Percentiles rank a stretch among this genome's conserved stretches.
These are phyloP conservation scores for Eragrostis curvula DNA, from an alignment of 176 grass and related monocot genomes.

Conservation along the genomic window DNA sequence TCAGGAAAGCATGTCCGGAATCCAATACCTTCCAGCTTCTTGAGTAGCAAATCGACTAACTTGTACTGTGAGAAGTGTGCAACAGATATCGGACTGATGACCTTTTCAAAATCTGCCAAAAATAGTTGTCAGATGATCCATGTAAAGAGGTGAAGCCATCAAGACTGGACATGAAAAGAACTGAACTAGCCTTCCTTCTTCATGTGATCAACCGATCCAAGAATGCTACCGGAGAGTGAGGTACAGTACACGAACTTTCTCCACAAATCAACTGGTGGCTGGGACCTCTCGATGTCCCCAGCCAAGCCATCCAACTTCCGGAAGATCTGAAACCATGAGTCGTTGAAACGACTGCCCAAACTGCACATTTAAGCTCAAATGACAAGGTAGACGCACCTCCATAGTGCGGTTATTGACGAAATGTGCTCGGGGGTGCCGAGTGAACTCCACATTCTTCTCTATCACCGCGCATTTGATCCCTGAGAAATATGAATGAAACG, in stretches of 20 bases:
- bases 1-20: constrained; percentile 57
- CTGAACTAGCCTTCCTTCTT: constrained; percentile 74
- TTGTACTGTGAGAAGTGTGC: constrained; percentile 96
- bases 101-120: constrained; percentile 75
- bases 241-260: constrained; percentile 96
- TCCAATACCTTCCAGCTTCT: constrained; percentile 74
- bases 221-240: constrained; percentile 79
- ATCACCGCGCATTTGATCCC: constrained; percentile 77
- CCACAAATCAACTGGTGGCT: constrained; percentile 87
- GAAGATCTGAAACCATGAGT: constrained; percentile 54
- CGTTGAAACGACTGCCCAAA: neutral
- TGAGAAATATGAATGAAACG: constrained; percentile 31
- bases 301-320: constrained; percentile 83
- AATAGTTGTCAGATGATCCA: constrained; percentile 31
- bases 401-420: constrained; percentile 98
- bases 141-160: neutral
- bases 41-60: constrained; percentile 75
- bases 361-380: neutral
- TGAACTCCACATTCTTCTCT: constrained; percentile 70
- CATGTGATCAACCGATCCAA: constrained; percentile 97
- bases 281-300: constrained; percentile 76
- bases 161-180: constrained; percentile 9
- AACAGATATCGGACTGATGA: constrained; percentile 74
- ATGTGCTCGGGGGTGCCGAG: constrained; percentile 83
- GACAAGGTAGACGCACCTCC: constrained; percentile 64